These are phyloP conservation scores for Neurospora sp. DNA, from an alignment of 2,329 filamentous ascomycete species.

Conservation along the genomic window DNA sequence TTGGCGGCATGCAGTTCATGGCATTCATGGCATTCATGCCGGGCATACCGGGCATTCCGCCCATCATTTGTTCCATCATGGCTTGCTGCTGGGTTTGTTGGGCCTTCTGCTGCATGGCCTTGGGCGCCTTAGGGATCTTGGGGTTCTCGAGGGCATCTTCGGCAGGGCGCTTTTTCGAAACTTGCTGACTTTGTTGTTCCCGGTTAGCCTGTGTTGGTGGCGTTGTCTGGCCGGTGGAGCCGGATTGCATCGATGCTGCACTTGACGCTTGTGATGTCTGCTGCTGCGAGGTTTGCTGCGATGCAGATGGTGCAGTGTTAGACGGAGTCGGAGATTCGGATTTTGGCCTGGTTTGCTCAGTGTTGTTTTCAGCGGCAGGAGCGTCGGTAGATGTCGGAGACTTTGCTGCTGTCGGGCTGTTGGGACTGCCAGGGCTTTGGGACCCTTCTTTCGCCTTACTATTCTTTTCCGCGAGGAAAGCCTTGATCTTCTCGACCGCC, in stretches of 20 bases:
- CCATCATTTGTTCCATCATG: conserved; percentile 36
- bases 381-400: background rate
- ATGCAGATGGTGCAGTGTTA: conserved; percentile 16
- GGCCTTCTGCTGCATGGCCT: conserved; percentile 47
- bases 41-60: conserved; percentile 28
- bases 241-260: background rate
- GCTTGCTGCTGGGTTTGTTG: conserved; percentile 27
- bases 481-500: conserved; percentile 65
- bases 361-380: conserved; percentile 8
- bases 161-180: conserved; percentile 70
- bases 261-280: background rate
- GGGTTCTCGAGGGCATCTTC: conserved; percentile 59
- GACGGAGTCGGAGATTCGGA: conserved; percentile 19
- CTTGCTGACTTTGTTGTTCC: conserved; percentile 14
- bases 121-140: conserved; percentile 54
- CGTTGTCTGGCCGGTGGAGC: conserved; percentile 2
- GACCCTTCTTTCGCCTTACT: conserved; percentile 32
- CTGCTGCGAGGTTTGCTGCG: background rate
- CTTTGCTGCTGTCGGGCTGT: conserved; percentile 13
- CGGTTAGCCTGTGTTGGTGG: conserved; percentile 17
- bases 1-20: conserved; percentile 23
- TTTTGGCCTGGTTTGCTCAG: conserved; percentile 27
- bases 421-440: conserved; percentile 36
- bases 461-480: conserved; percentile 47
- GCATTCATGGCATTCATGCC: background rate